Percentiles rank a stretch among this genome's conserved stretches.
phyloP scores from a whole-genome alignment of 148 eudicot species.

The Cornus kousa region DNA sequence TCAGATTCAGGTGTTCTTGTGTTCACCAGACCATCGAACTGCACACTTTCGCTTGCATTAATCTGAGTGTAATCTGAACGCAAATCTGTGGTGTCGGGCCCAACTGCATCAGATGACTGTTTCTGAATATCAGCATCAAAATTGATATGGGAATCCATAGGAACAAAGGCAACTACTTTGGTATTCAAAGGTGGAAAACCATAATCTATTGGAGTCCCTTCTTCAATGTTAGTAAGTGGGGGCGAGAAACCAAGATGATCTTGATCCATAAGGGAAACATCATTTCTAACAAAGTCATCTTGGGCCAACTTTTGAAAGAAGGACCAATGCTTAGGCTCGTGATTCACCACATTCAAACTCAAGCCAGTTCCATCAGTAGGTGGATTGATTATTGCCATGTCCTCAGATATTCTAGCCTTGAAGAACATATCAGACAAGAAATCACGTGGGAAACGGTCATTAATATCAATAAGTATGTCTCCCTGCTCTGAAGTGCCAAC shows the following conservation, averaged over 20 bases:
- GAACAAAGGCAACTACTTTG: conserved; percentile 30
- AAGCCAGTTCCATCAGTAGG: conserved; percentile 57
- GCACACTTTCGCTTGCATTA: conserved; percentile 28
- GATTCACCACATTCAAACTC: conserved; percentile 62
- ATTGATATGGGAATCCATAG: conserved; percentile 35
- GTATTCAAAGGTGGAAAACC: conserved; percentile 32
- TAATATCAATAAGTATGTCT: conserved; percentile 58
- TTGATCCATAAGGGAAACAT: conserved; percentile 60
- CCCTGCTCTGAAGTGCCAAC: conserved; percentile 27
- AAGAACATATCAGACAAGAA: conserved; percentile 55
- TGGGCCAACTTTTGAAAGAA: conserved; percentile 53
- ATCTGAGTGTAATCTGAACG: conserved; percentile 31
- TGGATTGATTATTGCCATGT: conserved; percentile 30
- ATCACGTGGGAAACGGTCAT: conserved; percentile 63
- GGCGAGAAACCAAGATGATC: conserved; percentile 50
- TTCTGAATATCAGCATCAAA: conserved; percentile 30
- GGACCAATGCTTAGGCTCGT: conserved; percentile 56
- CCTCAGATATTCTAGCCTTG: conserved; percentile 41
- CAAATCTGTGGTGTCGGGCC: conserved; percentile 30
- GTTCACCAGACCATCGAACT: conserved; percentile 32
- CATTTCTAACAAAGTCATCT: conserved; percentile 39
- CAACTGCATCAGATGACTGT: conserved; percentile 26
- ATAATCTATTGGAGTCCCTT: conserved; percentile 32
- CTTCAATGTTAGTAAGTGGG: conserved; percentile 29
- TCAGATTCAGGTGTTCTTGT: conserved; percentile 31